These are phyloP conservation scores for Lactarius trivialis DNA, from an alignment of 768 basidiomycete genomes.

Conservation along the genomic window DNA sequence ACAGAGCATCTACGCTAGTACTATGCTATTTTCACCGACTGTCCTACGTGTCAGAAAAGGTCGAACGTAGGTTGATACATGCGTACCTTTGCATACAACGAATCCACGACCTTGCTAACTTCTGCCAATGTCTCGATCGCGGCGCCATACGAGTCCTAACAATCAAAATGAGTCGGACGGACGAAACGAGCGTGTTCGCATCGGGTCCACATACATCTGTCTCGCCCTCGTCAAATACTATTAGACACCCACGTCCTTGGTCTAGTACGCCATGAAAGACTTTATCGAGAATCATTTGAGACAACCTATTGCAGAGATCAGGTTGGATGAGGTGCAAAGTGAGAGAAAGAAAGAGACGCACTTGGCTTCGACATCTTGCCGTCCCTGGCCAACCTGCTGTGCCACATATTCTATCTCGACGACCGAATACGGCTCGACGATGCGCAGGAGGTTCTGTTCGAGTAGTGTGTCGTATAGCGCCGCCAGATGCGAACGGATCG, in stretches of 20 bases:
- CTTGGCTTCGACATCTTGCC: conserved; percentile 89
- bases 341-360: conserved; percentile 35
- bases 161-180: neutral
- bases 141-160: conserved; percentile 77
- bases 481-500: conserved; percentile 91
- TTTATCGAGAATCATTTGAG: conserved; percentile 98
- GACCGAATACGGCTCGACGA: conserved; percentile 92
- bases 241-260: conserved; percentile 84
- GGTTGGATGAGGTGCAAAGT: neutral
- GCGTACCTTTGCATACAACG: conserved; percentile 76
- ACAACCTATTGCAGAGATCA: conserved; percentile 47
- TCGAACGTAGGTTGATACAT: conserved; percentile 22
- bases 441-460: conserved; percentile 90
- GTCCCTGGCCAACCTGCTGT: conserved; percentile 74
- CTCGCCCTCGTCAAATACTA: conserved; percentile 85
- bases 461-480: conserved; percentile 93
- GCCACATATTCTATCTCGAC: conserved; percentile 92
- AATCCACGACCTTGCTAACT: conserved; percentile 90
- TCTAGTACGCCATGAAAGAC: conserved; percentile 94
- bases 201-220: conserved; percentile 59
- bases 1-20: neutral
- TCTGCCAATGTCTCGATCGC: conserved; percentile 87
- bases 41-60: neutral
- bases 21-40: conserved; percentile 25
- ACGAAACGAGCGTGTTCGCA: conserved; percentile 1